Evolutionary conservation across 192 early-diverging fungal genomes (phyloP), one percentile per base, ranked within the genome.

Genomic region (Bifiguratus adelaidae): DNA sequence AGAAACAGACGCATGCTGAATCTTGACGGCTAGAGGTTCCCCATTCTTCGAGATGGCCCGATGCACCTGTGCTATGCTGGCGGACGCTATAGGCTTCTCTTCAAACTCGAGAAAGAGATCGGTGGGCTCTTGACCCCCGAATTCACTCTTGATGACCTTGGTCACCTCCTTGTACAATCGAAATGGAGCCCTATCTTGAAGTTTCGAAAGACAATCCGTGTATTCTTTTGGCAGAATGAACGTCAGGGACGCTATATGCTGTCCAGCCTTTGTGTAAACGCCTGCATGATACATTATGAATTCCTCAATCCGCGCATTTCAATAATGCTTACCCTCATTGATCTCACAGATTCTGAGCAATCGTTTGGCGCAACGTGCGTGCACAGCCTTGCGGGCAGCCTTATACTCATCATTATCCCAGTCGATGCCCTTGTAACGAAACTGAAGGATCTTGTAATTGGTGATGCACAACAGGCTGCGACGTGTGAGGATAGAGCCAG

Each of bases 261-360:
- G 60, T 19, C 45, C 60, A 5, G 60, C 60, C 51, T 53, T 53
- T 8, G 44, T 43, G 47, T 45, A 53, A 22, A 53, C 44, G 3
- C 52, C 52, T 40, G 15, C 6, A 40, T 84, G 82, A 30, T 42
- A 55, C 58, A 70, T 67, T 40, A 78, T 67, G 26, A 81, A 63
- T 16, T 52, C 28, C 30, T 72, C 57, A 20, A 89, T 50, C 28
- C 68, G 56, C 86, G 86, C 43, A 77, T 40, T 7, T 40, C 16
- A 40, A 20, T 7, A 40, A 21, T 9, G 7, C n/a, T 7, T 40
- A 40, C 37, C 37, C 22, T 21, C 36, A 44, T 74, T 58, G 11
- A 67, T 50, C 41, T 51, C 50, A 47, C 71, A 74, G 1, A 74
- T 38, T 7, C 58, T 29, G 16, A 74, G 55, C 9, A 74, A 29